Evolutionary conservation across 2,329 filamentous ascomycete species (phyloP), one percentile per base, ranked within the genome.

Genomic region (Talaromyces sp.): DNA sequence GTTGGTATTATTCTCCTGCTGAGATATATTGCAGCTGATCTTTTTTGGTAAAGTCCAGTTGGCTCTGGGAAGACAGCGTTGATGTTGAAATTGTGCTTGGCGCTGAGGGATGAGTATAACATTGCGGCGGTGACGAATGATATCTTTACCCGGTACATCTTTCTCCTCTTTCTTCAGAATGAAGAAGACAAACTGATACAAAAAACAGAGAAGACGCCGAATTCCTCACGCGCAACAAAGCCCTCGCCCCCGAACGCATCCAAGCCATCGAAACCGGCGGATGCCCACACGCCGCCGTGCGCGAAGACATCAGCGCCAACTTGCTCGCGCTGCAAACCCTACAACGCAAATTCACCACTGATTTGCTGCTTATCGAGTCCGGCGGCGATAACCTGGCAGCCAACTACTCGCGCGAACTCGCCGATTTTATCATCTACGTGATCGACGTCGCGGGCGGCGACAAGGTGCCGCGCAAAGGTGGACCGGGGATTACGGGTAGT

Each of bases 91-190:
- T 90, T 98, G 68, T 97, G 92, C 81, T 88, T 88, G 39, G 88
- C 89, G 8, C 87, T 99, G 7, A 90, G 95, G 64, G 82, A 88
- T 57, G 81, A 85, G 60, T 93, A 91, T 84, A 92, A 88, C 72
- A 90, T 99, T 71, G 95, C 95, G 0, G 95, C 92, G 63, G 93
- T 99, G 25, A 99, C 95, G 56, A 98, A 98, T 83, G 93, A 98
- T 82, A 98, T 98, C 82, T 98, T 98, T 83, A 98, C 93, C 25
- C 89, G 83, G 77, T 80, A 66, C n/a, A 67, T 64, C 22, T n/a
- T 60, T 30, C 15, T 13, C 27, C 30, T 19, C 22, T 30, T 51
- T 13, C 13, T 36, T 17, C 33, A 51, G 53, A 32, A 17, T 19
- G 39, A 32, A 4, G 32, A 28, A 19, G 10, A 33, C 13, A 17